Base-by-base conservation (phyloP, 805 yeast species). In the Candida morakotiae region DNA sequence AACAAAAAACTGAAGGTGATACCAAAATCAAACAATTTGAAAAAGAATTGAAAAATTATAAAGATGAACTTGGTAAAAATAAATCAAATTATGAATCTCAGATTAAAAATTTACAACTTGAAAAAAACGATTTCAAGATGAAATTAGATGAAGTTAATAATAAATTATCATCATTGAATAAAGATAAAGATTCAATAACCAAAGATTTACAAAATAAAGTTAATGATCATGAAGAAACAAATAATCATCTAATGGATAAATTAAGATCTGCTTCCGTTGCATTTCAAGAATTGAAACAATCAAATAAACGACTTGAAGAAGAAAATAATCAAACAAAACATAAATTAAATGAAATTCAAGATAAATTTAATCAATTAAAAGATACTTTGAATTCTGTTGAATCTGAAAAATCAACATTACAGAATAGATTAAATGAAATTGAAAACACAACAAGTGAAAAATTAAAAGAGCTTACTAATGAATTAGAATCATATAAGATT, bases 1-100 rank as follows among this genome's bases (percentile, higher is more conserved):
- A 75, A 38, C 78, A 77, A 23, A 81, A 80, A 40, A 77, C 73
- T 2, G 71, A 73, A 0, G 49, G 71, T 5, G 79, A 73, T 31
- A 63, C 64, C 18, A 56, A 58, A 7, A 56, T 75, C 11, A 69
- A 66, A 27, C 49, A 46, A 4, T 42, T 71, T 30, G 74, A 77
- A 39, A 73, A 66, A 28, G 73, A 73, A 21, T 42, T 67, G 2
- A 47, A 51, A 0, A 52, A 47, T 3, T 27, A 55, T 3, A 48
- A 55, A 3, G 53, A 56, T 21, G 63, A 62, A 7, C 47, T 64
- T 3, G 70, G 64, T 14, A 71, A 66, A 27, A 44, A 49, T 0
- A 53, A 56, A 3, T 43, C 43, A 11, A 52, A 38, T 2, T 51
- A 47, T 40, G 59, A 56, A 13, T 32, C 39, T 1, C 47, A 48